Evolutionary conservation across 2,329 filamentous ascomycete species (phyloP).

Genomic region (Exophiala bonariae): DNA sequence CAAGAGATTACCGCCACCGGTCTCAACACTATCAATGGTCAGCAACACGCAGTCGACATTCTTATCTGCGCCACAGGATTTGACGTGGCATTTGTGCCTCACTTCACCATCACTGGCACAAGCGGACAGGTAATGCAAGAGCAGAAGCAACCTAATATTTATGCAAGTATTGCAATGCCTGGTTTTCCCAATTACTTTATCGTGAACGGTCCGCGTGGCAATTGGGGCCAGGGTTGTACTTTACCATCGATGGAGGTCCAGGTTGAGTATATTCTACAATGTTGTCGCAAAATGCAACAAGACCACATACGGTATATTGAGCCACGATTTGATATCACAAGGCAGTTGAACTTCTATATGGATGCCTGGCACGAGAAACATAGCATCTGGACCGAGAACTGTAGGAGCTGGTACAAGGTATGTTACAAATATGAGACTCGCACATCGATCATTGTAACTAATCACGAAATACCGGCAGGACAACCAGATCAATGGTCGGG

Average conservation of each 20-base stretch:
- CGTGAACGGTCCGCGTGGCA: slow-evolving; percentile 33
- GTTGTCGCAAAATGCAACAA: slow-evolving; percentile 34
- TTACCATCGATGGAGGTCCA: slow-evolving; percentile 18
- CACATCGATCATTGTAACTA: no score
- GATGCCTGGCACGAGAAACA: slow-evolving; percentile 25
- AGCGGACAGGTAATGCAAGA: slow-evolving; percentile 39
- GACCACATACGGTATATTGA: slow-evolving; percentile 32
- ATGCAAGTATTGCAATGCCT: slow-evolving; percentile 47
- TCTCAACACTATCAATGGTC: slow-evolving; percentile 35
- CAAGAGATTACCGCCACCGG: slow-evolving; percentile 31
- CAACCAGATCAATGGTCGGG: slow-evolving; percentile 19
- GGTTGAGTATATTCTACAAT: slow-evolving; percentile 25
- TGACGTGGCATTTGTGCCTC: slow-evolving; percentile 40
- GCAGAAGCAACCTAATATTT: slow-evolving; percentile 40
- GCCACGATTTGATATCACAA: slow-evolving; percentile 14
- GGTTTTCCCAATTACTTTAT: slow-evolving; percentile 44
- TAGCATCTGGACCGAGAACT: slow-evolving; percentile 31
- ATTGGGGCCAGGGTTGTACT: slow-evolving; percentile 32
- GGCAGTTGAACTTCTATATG: slow-evolving; percentile 25
- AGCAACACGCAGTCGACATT: slow-evolving; percentile 32
- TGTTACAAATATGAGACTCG: no score
- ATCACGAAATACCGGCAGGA: no score
- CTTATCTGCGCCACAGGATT: slow-evolving; percentile 41
- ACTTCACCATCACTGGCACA: slow-evolving; percentile 42
- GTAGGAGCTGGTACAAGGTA: slow-evolving; percentile 31